These are phyloP conservation scores for Prorocentrum cordatum DNA, from an alignment of 169 alveolate species.

Conservation along the genomic window DNA sequence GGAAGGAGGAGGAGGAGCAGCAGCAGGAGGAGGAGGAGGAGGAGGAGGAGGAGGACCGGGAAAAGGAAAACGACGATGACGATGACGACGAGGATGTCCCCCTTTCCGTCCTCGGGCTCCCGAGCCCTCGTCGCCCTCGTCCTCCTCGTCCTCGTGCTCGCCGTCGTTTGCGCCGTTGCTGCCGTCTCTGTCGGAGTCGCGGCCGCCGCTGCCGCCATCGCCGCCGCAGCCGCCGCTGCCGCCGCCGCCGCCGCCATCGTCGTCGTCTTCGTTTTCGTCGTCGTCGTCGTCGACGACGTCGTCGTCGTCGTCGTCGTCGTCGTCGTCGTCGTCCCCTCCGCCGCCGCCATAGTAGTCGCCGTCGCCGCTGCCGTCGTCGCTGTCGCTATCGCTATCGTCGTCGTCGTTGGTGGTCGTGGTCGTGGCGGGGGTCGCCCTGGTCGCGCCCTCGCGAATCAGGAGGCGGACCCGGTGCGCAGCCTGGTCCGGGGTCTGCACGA, in stretches of 20 bases:
- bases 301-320: neutral
- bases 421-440: neutral
- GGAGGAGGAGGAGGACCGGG: too few species aligned
- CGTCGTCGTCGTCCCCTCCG: neutral
- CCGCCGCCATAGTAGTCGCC: neutral
- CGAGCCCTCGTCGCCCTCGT: neutral
- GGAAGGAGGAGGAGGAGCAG: too few species aligned
- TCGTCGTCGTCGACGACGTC: neutral
- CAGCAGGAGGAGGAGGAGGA: too few species aligned
- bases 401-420: neutral
- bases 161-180: neutral
- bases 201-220: neutral
- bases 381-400: neutral
- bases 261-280: neutral
- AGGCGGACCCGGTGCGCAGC: too few species aligned
- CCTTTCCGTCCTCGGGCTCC: too few species aligned
- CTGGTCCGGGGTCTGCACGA: too few species aligned
- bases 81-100: too few species aligned
- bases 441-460: too few species aligned
- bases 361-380: neutral
- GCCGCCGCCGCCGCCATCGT: neutral
- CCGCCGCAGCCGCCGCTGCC: neutral
- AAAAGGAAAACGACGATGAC: too few species aligned
- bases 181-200: neutral
- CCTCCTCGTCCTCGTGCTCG: neutral